Evolutionary conservation across 306 rosid genomes (phyloP).

Genomic region (Corylus americana): DNA sequence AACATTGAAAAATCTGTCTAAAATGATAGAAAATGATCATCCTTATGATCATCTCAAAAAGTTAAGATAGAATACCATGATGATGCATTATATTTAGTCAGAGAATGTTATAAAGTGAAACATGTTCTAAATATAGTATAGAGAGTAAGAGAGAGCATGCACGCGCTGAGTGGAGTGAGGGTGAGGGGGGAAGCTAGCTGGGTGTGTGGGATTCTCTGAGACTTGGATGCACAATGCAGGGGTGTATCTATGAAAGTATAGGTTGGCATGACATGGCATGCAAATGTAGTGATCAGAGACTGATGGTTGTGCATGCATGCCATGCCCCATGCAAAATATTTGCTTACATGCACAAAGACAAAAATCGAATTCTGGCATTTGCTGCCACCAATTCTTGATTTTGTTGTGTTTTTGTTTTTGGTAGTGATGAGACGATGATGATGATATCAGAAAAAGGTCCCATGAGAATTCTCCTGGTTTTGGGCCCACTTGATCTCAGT

Average conservation of each 20-base stretch:
- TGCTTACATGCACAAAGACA: slow-evolving; percentile 17
- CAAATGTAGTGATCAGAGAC: slow-evolving; percentile 46
- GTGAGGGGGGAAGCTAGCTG: neutral
- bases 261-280: slow-evolving; percentile 94
- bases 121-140: too few species aligned
- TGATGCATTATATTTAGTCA: too few species aligned
- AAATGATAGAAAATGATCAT: too few species aligned
- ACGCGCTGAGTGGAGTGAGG: too few species aligned
- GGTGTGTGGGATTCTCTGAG: neutral
- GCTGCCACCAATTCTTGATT: neutral
- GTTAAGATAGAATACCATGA: too few species aligned
- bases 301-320: slow-evolving; percentile 62
- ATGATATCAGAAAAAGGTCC: slow-evolving; percentile 15
- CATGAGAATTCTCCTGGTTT: slow-evolving; percentile 17
- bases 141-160: too few species aligned
- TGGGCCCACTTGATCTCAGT: slow-evolving; percentile 56
- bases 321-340: slow-evolving; percentile 15
- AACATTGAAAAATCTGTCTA: too few species aligned
- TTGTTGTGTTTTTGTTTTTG: slow-evolving; percentile 8
- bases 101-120: too few species aligned
- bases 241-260: slow-evolving; percentile 54
- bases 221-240: neutral
- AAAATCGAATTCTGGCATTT: slow-evolving; percentile 14
- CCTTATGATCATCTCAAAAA: too few species aligned
- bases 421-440: slow-evolving; percentile 37